Evolutionary conservation across 2,329 filamentous ascomycete species (phyloP), one percentile per base, ranked within the genome.

Genomic region (Colletotrichum sidae): DNA sequence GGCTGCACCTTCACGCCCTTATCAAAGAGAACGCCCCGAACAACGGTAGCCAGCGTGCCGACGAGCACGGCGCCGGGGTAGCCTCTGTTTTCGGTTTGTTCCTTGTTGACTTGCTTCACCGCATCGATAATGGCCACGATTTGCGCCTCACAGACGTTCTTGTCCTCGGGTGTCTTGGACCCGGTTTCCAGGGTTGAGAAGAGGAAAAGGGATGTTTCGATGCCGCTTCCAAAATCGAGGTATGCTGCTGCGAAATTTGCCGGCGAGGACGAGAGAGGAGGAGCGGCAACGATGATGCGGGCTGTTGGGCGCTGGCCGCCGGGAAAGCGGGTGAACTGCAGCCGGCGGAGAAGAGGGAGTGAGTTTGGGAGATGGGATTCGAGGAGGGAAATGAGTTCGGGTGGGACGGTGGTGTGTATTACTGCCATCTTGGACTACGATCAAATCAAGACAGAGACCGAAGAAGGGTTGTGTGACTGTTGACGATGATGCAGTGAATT

Each of bases 141-240:
- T 53, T 82, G 79, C 13, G 65, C 57, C 25, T 77, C 72, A 50
- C 77, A 77, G 0, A 70, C 11, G 4, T 68, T 60, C 4, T 69
- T 67, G n/a, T 71, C 71, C 0, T 69, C 69, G 0, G 61, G 57
- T 4, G 66, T 35, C 4, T 39, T 3, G 33, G 68, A 45, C 1
- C 67, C 57, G 60, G 78, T 75, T 65, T 88, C 84, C 3, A 86
- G 71, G 0, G 83, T 84, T 1, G 80, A 82, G 73, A 89, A 92
- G 2, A 92, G 71, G 84, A 86, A 91, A 37, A 88, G 78, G 67
- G 91, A 85, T 0, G 90, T 92, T 72, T 91, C 89, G 0, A 86
- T 87, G 0, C 83, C 81, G 58, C 81, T 81, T 4, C 84, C 84
- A 17, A 89, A 80, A 73, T 92, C 90, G 6, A 90, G 72, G 71